A percentile compares a stretch with the other conserved stretches of the same genome.
These are phyloP conservation scores for Penicillium verhagenii DNA, from an alignment of 495 filamentous ascomycete species.

Conservation along the genomic window DNA sequence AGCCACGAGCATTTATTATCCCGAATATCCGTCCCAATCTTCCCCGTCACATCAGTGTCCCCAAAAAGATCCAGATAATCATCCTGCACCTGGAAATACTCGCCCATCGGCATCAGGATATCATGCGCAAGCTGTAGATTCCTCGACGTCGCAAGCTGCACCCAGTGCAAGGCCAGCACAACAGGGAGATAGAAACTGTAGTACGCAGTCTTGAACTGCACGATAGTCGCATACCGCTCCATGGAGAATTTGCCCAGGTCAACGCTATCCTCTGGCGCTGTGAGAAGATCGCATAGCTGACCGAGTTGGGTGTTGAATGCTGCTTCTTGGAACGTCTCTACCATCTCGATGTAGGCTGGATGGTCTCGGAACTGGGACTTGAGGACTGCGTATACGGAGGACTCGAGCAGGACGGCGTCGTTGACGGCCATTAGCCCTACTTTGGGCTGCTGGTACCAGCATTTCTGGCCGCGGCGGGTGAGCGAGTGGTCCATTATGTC, in stretches of 20 bases:
- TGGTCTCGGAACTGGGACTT: conserved; percentile 77
- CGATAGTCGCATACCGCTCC: conserved; percentile 84
- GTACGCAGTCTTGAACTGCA: conserved; percentile 92
- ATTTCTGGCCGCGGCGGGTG: conserved; percentile 78
- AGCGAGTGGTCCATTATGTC: conserved; percentile 83
- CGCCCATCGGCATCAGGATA: conserved; percentile 49
- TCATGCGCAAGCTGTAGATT: background rate
- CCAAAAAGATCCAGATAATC: conserved; percentile 93
- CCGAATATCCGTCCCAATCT: conserved; percentile 90
- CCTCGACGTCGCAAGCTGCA: conserved; percentile 29
- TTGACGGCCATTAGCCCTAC: conserved; percentile 90
- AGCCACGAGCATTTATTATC: conserved; percentile 94
- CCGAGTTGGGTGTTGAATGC: conserved; percentile 83
- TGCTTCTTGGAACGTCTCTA: conserved; percentile 84
- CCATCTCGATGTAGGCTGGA: conserved; percentile 68
- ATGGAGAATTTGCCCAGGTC: conserved; percentile 54
- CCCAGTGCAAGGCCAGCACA: conserved; percentile 71
- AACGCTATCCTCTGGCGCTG: background rate
- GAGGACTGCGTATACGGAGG: conserved; percentile 72
- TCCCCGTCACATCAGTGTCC: conserved; percentile 82
- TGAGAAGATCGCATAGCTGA: too few relatives aligned
- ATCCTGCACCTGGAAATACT: conserved; percentile 92
- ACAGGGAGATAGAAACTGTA: conserved; percentile 92
- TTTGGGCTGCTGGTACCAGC: conserved; percentile 79
- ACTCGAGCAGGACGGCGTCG: conserved; percentile 83